Base-by-base conservation (phyloP, 345 rosid species). In the Eucalyptus cladocalyx region DNA sequence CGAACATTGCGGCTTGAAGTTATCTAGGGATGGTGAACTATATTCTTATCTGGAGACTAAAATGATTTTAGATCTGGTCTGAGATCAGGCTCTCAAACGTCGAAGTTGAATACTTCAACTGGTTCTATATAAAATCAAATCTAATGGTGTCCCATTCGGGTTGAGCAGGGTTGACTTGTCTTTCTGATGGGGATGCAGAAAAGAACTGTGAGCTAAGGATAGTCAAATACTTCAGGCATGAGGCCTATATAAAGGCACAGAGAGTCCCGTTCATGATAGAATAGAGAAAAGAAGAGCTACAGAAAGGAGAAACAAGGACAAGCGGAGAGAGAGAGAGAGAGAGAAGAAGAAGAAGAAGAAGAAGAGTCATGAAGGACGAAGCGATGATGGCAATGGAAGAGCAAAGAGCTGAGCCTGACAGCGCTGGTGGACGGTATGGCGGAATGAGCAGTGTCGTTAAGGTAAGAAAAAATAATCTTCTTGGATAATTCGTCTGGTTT, bases 61-160 rank as follows among this genome's bases (percentile, higher is more conserved):
- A 76, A 40, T 76, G 45, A 40, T 4, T 76, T 76, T 76, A 26
- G 30, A 76, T 76, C 85, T 40, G 47, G 85, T 40, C 87, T 86
- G 67, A 56, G 19, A 58, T 88, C 89, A 76, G 13, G 85, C 6
- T 76, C 53, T 76, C 87, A 49, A 87, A 47, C 88, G 92, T 94
- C 88, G 92, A 91, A 91, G 89, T 94, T 93, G 91, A 92, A 86
- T 94, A 93, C 91, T 92, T 92, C 93, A 85, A 45, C 76, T 49
- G 30, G 32, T 86, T 76, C 30, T 21, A 21, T 76, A 76, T 11
- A 76, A 76, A 43, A 30, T 9, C 43, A n/a, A 67, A 48, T 72
- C 34, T 28, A 24, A 56, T 10, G 8, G 69, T 19, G 32, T 87
- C 17, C 50, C n/a, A 21, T 40, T 6, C 28, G 50, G 88, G n/a